phyloP scores from a whole-genome alignment of 2,329 filamentous ascomycete species.

The Dothistroma septosporum region DNA sequence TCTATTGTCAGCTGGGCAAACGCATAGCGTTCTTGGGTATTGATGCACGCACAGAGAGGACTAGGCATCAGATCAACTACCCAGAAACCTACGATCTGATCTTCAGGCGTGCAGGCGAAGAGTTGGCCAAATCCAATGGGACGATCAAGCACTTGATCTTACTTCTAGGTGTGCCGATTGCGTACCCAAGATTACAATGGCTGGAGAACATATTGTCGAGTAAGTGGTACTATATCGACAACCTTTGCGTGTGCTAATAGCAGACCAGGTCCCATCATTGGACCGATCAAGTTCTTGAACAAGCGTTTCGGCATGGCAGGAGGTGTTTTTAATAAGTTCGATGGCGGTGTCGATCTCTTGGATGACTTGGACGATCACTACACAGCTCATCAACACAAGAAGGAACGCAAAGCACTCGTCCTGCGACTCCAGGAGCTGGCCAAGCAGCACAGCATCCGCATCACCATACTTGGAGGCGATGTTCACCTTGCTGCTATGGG shows the following conservation, averaged over 20 bases:
- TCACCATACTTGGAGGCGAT: slow-evolving; percentile 62
- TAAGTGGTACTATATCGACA: neutral
- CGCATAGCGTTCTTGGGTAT: slow-evolving; percentile 61
- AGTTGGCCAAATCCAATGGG: slow-evolving; percentile 49
- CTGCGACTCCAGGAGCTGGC: slow-evolving; percentile 59
- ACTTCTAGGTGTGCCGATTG: slow-evolving; percentile 68
- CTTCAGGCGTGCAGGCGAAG: slow-evolving; percentile 52
- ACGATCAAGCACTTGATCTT: slow-evolving; percentile 61
- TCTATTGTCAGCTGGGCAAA: slow-evolving; percentile 61
- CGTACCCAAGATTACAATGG: slow-evolving; percentile 77
- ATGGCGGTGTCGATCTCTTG: slow-evolving; percentile 65
- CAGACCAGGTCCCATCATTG: slow-evolving; percentile 62
- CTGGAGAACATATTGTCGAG: slow-evolving; percentile 75
- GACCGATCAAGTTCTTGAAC: slow-evolving; percentile 83
- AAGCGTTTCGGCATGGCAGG: slow-evolving; percentile 84
- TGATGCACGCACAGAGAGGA: slow-evolving; percentile 67
- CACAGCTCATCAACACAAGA: slow-evolving; percentile 86
- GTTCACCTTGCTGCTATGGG: slow-evolving; percentile 61
- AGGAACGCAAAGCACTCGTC: slow-evolving; percentile 72
- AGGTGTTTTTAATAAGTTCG: slow-evolving; percentile 87
- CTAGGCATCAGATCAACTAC: slow-evolving; percentile 91
- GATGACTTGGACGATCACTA: slow-evolving; percentile 70
- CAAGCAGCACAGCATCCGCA: slow-evolving; percentile 52
- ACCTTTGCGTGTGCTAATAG: neutral
- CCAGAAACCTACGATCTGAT: slow-evolving; percentile 59